Conservation (phyloP, 73 alveolate species). For the Paraurostyla sp. region DNA sequence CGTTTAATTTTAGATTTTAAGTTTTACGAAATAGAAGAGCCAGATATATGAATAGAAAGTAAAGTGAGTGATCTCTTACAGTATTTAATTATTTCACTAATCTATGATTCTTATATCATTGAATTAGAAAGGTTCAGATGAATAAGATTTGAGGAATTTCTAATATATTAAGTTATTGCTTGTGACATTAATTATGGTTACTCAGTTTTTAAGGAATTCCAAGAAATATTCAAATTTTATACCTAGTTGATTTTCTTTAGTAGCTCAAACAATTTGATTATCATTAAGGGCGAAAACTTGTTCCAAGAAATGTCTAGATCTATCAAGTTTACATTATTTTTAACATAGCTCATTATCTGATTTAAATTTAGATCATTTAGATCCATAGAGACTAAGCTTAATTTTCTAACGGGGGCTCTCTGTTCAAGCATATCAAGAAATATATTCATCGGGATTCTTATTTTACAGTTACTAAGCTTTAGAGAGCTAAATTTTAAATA, state of each 20-base stretch:
- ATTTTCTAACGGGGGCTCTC: conserved; percentile 8
- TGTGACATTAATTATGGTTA: background rate
- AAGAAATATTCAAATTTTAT: background rate
- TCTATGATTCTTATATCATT: background rate
- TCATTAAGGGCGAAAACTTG: background rate
- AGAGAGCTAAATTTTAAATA: conserved; percentile 1
- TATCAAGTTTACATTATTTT: background rate
- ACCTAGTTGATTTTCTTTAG: background rate
- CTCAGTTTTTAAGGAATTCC: background rate
- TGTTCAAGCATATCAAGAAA: background rate
- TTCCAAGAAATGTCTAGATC: conserved; percentile 45
- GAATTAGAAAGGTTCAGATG: conserved; percentile 19
- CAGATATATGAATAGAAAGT: background rate
- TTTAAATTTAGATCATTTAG: background rate
- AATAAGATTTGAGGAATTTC: background rate
- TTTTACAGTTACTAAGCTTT: background rate
- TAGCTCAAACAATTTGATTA: background rate
- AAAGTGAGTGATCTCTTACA: background rate
- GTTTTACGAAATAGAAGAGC: background rate
- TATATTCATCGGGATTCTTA: background rate
- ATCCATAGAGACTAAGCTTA: conserved; percentile 1
- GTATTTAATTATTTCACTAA: background rate
- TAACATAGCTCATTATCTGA: conserved; percentile 19
- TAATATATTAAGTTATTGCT: background rate
- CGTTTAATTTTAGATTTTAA: background rate